phyloP scores from a whole-genome alignment of 2,329 filamentous ascomycete species.

The Arthrocladium fulminans region DNA sequence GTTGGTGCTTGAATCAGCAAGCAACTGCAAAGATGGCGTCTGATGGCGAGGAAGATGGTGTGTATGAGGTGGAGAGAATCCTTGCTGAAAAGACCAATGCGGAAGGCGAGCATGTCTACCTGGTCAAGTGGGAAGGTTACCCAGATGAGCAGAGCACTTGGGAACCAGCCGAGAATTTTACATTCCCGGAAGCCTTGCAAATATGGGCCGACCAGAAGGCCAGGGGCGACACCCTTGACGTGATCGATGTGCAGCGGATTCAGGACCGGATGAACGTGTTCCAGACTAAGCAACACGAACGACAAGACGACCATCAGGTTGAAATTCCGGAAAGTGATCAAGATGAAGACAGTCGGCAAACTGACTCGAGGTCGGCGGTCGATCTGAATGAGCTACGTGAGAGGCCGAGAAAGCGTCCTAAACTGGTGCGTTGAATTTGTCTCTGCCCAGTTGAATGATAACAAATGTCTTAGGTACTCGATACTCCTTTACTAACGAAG shows the following conservation, averaged over 20 bases:
- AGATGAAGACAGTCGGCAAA: background rate
- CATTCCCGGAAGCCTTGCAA: slow-evolving; percentile 28
- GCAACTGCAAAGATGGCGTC: background rate
- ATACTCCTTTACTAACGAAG: background rate
- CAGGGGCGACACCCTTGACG: slow-evolving; percentile 21
- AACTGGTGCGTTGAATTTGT: background rate
- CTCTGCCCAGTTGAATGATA: background rate
- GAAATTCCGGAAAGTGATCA: background rate
- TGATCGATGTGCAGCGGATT: slow-evolving; percentile 12
- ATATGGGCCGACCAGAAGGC: slow-evolving; percentile 32
- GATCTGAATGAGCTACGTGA: background rate
- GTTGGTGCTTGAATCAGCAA: too few relatives aligned
- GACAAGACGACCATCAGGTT: too few relatives aligned
- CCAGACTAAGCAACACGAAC: background rate
- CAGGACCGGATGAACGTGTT: slow-evolving; percentile 16
- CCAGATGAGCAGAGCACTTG: slow-evolving; percentile 47
- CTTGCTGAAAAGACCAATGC: slow-evolving; percentile 25
- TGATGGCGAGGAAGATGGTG: slow-evolving; percentile 32
- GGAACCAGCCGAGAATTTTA: slow-evolving; percentile 41
- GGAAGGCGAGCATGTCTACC: slow-evolving; percentile 36
- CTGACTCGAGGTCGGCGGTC: background rate
- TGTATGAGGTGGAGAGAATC: slow-evolving; percentile 49
- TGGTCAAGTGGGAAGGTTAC: slow-evolving; percentile 59
- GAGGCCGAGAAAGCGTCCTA: background rate
- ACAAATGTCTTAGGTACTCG: background rate